These are phyloP conservation scores for Scheffersomyces amazonensis DNA, from an alignment of 805 yeast species.

Conservation along the genomic window DNA sequence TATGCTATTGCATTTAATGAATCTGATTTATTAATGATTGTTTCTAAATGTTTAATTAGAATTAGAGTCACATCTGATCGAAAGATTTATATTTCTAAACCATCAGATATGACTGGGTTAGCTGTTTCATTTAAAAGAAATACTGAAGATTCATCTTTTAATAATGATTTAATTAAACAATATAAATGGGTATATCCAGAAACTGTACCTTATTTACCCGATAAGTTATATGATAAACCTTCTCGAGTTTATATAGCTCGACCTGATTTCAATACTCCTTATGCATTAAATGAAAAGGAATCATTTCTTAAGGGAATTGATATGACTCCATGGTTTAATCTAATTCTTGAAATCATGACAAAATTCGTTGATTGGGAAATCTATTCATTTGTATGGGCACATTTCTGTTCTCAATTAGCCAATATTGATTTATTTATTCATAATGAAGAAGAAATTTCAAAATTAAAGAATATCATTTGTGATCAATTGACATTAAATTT, in stretches of 20 bases:
- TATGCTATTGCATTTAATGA: conserved; percentile 32
- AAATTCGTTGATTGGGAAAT: conserved; percentile 66
- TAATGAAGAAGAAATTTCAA: conserved; percentile 31
- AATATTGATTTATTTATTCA: conserved; percentile 51
- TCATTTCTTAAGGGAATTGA: conserved; percentile 26
- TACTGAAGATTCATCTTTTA: conserved; percentile 20
- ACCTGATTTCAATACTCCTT: not conserved
- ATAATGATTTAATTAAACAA: conserved; percentile 9
- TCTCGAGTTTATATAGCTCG: not conserved
- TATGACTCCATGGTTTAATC: conserved; percentile 48
- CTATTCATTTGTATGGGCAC: conserved; percentile 63
- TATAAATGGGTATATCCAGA: conserved; percentile 65
- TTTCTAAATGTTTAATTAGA: conserved; percentile 52
- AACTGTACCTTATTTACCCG: conserved; percentile 45
- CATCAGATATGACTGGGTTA: conserved; percentile 63
- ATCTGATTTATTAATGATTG: conserved; percentile 39
- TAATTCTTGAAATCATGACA: conserved; percentile 49
- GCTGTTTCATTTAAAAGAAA: conserved; percentile 59
- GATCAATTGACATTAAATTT: conserved; percentile 55
- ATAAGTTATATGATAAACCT: conserved; percentile 39
- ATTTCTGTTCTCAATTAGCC: conserved; percentile 68
- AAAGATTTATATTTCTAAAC: conserved; percentile 47
- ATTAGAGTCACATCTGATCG: conserved; percentile 48
- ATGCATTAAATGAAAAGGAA: not conserved
- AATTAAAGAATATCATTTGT: conserved; percentile 48